A percentile compares a stretch with the other conserved stretches of the same genome.
phyloP scores from a whole-genome alignment of 2,329 filamentous ascomycete genomes.

The Paraphoma sp. region DNA sequence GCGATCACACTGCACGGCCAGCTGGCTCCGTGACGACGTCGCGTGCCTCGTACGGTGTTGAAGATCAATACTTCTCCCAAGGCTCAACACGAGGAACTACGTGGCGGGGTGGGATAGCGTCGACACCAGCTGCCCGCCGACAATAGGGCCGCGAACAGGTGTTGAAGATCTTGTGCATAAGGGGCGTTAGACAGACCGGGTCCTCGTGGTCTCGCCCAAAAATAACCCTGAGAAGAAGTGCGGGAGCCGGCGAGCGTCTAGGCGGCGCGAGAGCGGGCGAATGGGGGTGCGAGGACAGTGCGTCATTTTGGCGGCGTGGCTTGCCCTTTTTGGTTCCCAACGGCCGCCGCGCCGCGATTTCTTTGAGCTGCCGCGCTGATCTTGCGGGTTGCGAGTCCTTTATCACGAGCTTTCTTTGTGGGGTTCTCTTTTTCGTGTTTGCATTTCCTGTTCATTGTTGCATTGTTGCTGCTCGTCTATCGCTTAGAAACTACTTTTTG shows the following conservation, averaged over 20 bases:
- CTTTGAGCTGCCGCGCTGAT: not conserved
- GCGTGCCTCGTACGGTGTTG: not conserved
- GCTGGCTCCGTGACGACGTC: not conserved
- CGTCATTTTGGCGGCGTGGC: conserved; percentile 4
- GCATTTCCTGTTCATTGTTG: not conserved
- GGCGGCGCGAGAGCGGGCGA: conserved; percentile 8
- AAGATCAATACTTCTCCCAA: not conserved
- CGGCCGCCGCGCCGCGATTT: conserved; percentile 1
- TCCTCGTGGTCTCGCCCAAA: conserved; percentile 1
- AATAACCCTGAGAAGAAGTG: conserved; percentile 2
- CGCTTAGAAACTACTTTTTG: not conserved
- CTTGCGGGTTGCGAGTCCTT: not conserved
- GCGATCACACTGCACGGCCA: not conserved
- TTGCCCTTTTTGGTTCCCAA: conserved; percentile 8
- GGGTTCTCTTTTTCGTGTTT: not conserved
- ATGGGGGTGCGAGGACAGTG: conserved; percentile 1
- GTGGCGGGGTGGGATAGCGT: not conserved
- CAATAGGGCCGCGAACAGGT: not conserved
- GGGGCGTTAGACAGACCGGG: not conserved
- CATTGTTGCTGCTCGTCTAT: not conserved
- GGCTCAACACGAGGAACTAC: not conserved
- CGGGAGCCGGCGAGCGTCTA: conserved; percentile 3
- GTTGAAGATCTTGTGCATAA: conserved; percentile 1
- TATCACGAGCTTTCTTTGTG: not conserved
- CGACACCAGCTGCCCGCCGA: not conserved